Conservation (phyloP, 108 stramenopile genomes). For the Cyclostephanos invisitatus region DNA sequence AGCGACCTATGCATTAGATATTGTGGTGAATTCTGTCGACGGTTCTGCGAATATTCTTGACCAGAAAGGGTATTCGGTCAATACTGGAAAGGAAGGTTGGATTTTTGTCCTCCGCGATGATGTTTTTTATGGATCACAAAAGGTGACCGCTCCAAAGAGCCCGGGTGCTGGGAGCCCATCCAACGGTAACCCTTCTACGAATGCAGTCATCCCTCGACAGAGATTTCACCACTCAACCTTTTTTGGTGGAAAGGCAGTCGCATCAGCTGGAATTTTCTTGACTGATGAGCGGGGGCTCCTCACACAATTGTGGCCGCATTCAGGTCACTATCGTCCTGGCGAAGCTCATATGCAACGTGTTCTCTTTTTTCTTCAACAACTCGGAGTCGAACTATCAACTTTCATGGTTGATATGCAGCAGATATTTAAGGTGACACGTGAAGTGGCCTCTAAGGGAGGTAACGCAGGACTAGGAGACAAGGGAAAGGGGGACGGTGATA, state of each 20-base stretch:
- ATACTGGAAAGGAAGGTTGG: conserved; percentile 87
- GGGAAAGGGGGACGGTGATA: conserved; percentile 1
- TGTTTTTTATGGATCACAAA: conserved; percentile 82
- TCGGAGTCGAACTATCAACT: conserved; percentile 70
- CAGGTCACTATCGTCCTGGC: conserved; percentile 91
- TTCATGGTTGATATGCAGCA: conserved; percentile 91
- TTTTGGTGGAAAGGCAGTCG: conserved; percentile 89
- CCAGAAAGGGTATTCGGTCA: conserved; percentile 57
- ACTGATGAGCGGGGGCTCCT: conserved; percentile 79
- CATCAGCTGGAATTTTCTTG: conserved; percentile 91
- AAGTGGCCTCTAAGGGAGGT: conserved; percentile 47
- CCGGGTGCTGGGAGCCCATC: neutral
- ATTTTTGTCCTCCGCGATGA: conserved; percentile 89
- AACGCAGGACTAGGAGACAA: conserved; percentile 1
- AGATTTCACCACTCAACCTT: conserved; percentile 96
- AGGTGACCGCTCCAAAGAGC: conserved; percentile 64
- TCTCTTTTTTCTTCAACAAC: conserved; percentile 76
- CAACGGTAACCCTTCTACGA: conserved; percentile 1
- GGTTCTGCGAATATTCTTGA: conserved; percentile 59
- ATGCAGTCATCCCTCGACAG: conserved; percentile 55
- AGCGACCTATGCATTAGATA: conserved; percentile 58
- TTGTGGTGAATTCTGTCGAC: conserved; percentile 51
- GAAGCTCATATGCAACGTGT: conserved; percentile 89
- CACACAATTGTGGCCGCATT: conserved; percentile 87
- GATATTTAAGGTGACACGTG: conserved; percentile 83